Evolutionary conservation across 805 yeast species (phyloP), one percentile per base, ranked within the genome.

Genomic region (Pichia membranifaciens): DNA sequence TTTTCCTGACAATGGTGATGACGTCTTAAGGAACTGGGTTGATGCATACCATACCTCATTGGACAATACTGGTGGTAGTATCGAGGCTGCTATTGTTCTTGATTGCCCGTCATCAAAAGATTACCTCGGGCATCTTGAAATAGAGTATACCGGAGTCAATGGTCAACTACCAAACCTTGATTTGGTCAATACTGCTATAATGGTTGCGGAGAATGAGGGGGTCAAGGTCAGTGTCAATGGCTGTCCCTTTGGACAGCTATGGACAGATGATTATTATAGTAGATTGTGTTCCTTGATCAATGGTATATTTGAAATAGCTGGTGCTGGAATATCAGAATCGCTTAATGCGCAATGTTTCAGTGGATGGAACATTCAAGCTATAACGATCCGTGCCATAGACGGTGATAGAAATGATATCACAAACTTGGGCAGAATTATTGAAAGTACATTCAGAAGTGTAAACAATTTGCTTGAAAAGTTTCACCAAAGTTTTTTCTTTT

Each of bases 81-180:
- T 93, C 36, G 97, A 93, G 57, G 86, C 93, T 32, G 98, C 97
- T 0, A 61, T 93, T 3, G 82, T 89, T 18, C 57, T 93, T 50
- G 98, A 93, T 62, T 88, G 77, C 59, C 81, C 93, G 3, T 68
- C 69, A 7, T 64, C 65, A 1, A 60, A 62, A 32, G 98, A 90
- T 62, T 73, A 78, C 54, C 78, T 89, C 61, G 87, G 84, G 47
- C 79, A 76, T 57, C 65, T 86, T 29, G 96, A 90, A 61, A 63
- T 93, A 38, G 72, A 69, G 41, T 91, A 87, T 61, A 88, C 85
- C 51, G 99, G 99, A 0, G 71, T 90, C 49, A 93, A 93, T 60
- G 99, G 99, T 18, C 97, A 89, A 65, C 73, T 90, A 54, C 99
- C 99, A 15, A 93, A 93, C 62, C 73, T 93, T 57, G 99, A 93